A percentile compares a stretch with the other conserved stretches of the same genome.
Evolutionary conservation across 805 yeast genomes (phyloP).

Genomic region (Metschnikowia matae): DNA sequence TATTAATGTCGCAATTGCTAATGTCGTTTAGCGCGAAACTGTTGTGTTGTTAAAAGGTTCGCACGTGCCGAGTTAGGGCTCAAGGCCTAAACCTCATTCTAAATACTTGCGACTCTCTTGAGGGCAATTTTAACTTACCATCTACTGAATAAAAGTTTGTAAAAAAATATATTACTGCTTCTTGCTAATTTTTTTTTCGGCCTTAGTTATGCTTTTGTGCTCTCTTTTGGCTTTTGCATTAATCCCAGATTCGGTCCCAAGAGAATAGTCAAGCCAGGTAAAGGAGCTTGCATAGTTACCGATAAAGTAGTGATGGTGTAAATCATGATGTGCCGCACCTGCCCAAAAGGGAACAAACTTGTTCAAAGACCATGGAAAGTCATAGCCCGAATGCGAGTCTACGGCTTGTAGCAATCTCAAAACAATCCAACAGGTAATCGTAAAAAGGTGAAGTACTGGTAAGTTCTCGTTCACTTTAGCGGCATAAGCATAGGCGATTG

Average conservation of each 20-base stretch:
- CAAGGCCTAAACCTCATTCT: background rate
- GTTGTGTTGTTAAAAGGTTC: background rate
- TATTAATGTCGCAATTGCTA: conserved; percentile 3
- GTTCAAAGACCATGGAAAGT: conserved; percentile 94
- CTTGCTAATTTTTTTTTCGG: conserved; percentile 32
- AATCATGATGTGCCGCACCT: conserved; percentile 97
- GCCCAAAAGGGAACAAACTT: conserved; percentile 96
- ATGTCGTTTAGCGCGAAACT: background rate
- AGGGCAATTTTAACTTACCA: background rate
- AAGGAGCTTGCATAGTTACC: conserved; percentile 57
- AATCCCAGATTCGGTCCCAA: conserved; percentile 56
- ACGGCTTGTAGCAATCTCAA: conserved; percentile 92
- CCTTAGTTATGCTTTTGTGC: conserved; percentile 36
- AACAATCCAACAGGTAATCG: conserved; percentile 85
- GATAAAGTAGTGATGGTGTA: conserved; percentile 86
- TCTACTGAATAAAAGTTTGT: background rate
- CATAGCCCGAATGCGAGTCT: conserved; percentile 97
- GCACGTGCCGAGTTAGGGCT: conserved; percentile 5
- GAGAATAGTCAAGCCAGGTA: conserved; percentile 53
- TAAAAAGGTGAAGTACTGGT: conserved; percentile 72
- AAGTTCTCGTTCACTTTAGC: conserved; percentile 63
- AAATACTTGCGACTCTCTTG: background rate
- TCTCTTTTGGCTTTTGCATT: conserved; percentile 48
- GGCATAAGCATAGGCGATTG: conserved; percentile 46
- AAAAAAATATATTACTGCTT: conserved; percentile 3